These are phyloP conservation scores for Beauveria varroae DNA, from an alignment of 2,329 filamentous ascomycete genomes.

Conservation along the genomic window DNA sequence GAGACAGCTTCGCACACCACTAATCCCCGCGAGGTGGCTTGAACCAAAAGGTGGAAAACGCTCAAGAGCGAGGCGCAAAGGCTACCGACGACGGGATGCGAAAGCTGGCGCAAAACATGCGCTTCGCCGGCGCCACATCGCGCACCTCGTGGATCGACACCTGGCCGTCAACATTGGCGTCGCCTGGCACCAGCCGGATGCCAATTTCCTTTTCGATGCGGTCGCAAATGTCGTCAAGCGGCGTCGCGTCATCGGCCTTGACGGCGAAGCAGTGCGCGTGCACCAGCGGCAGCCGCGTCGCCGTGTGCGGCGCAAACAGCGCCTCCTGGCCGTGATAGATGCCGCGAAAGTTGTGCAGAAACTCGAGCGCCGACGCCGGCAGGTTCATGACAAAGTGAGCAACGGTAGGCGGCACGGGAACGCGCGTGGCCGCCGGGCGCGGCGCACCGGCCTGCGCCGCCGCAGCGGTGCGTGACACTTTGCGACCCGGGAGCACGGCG, in stretches of 20 bases:
- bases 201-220: conserved; percentile 35
- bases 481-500: conserved; percentile 40
- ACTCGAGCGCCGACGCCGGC: conserved; percentile 80
- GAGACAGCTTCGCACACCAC: no score
- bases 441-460: conserved; percentile 20
- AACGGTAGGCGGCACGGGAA: conserved; percentile 64
- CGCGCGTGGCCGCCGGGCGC: conserved; percentile 28
- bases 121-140: conserved; percentile 86
- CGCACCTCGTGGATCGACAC: conserved; percentile 63
- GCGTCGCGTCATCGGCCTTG: conserved; percentile 67
- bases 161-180: conserved; percentile 38
- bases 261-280: conserved; percentile 94
- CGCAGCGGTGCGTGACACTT: conserved; percentile 24
- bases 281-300: conserved; percentile 63
- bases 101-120: conserved; percentile 95
- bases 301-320: conserved; percentile 55
- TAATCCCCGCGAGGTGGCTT: no score
- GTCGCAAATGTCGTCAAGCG: conserved; percentile 42
- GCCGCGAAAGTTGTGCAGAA: conserved; percentile 60
- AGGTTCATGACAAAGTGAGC: conserved; percentile 98
- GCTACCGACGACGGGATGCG: conserved; percentile 75
- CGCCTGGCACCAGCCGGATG: conserved; percentile 32
- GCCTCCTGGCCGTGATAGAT: conserved; percentile 66
- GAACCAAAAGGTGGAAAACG: no score
- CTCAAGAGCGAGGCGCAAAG: conserved; percentile 44